Evolutionary conservation across 441 rosid genomes (phyloP), one percentile per base, ranked within the genome.

Genomic region (Adansonia grandidieri): DNA sequence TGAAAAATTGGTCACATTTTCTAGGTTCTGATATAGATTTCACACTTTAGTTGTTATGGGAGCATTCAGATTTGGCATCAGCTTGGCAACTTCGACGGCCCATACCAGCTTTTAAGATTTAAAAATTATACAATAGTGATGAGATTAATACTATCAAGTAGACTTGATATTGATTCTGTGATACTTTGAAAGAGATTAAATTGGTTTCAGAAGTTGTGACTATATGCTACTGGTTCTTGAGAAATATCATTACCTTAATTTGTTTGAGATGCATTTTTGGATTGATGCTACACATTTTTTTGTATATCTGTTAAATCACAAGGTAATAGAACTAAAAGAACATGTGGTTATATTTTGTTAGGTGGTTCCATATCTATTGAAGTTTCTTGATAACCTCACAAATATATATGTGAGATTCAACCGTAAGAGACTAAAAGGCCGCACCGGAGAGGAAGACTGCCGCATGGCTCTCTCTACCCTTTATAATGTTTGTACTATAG

Each of bases 361-460:
- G 99, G 99, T 97, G 81, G 98, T 97, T 80, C 98, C 99, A 3
- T 87, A 91, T 86, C 97, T 95, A 73, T 80, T 97, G 87, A 92
- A 89, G 87, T 97, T 90, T 90, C 96, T 97, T 37, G 98, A 95
- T 89, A 91, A 88, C 84, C 97, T 97, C 79, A 97, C 99, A 51
- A 93, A 95, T 82, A 88, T 97, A 80, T 95, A 91, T 86, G 99
- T 97, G 44, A 90, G 98, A 74, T 92, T 95, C 85, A 97, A 97
- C 83, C 96, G 98, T 61, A 97, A 95, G 91, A 91, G 99, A 85
- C 82, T 95, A 73, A 97, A 97, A 88, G 99, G 99, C 77, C 96
- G 97, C 77, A 89, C 93, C 15, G 97, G 93, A 82, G 96, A 95
- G 85, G 89, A 89, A 82, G 99, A 95, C 79, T 95, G 98, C 82